Conservation (phyloP, 106 monocot species). For the Triglochin maritima region DNA sequence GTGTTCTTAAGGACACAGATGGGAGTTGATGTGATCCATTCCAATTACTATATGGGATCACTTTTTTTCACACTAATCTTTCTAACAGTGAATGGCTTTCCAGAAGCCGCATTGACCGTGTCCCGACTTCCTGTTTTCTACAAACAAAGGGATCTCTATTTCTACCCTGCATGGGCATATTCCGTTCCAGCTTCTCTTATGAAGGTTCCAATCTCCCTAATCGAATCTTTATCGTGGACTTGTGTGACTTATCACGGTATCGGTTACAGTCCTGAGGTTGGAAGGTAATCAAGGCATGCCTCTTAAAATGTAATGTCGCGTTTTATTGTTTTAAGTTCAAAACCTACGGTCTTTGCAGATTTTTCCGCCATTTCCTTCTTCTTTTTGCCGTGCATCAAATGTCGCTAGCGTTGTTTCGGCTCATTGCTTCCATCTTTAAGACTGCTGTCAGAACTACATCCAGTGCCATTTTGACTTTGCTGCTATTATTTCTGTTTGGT, state of each 20-base stretch:
- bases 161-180: conserved; percentile 92
- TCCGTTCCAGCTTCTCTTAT: conserved; percentile 46
- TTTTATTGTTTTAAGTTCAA: background rate
- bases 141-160: conserved; percentile 69
- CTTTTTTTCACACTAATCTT: conserved; percentile 45
- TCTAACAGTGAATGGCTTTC: conserved; percentile 48
- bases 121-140: conserved; percentile 69
- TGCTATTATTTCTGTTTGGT: conserved; percentile 36
- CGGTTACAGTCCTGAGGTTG: conserved; percentile 59
- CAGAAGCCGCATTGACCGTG: conserved; percentile 55
- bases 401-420: conserved; percentile 50
- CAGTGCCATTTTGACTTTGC: conserved; percentile 15
- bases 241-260: conserved; percentile 56
- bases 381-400: conserved; percentile 51
- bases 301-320: background rate
- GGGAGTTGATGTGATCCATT: conserved; percentile 38
- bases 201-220: conserved; percentile 63
- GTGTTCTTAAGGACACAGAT: conserved; percentile 51
- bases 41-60: conserved; percentile 55
- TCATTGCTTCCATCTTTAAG: conserved; percentile 43
- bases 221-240: conserved; percentile 62
- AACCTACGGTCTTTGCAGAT: conserved; percentile 22
- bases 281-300: conserved; percentile 20
- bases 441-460: conserved; percentile 19
- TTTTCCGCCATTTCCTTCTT: conserved; percentile 56